Conservation (phyloP, 345 rosid species). For the Euphorbia lathyris region DNA sequence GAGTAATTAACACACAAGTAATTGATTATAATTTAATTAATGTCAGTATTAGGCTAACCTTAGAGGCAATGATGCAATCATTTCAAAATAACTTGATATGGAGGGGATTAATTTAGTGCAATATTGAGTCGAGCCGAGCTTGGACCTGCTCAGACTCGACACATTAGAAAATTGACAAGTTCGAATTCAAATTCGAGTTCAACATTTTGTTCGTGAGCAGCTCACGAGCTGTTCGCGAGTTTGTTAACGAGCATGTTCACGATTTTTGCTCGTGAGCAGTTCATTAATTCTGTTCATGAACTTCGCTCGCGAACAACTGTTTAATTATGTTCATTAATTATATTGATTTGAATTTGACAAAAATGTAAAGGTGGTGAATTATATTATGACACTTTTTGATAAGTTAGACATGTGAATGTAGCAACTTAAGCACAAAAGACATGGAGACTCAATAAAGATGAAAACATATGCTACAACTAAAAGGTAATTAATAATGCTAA, state of each 20-base stretch:
- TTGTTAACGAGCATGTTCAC: too few relatives aligned
- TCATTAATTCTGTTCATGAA: too few relatives aligned
- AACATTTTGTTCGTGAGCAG: too few relatives aligned
- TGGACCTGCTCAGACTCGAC: too few relatives aligned
- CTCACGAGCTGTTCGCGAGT: too few relatives aligned
- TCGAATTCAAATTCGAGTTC: too few relatives aligned
- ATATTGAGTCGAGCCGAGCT: too few relatives aligned
- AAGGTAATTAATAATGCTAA: neutral
- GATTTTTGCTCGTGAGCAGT: too few relatives aligned
- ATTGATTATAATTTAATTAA: neutral
- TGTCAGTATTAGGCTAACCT: neutral
- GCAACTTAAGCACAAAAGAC: neutral
- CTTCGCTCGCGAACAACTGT: too few relatives aligned
- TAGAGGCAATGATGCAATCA: neutral
- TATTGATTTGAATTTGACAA: slow-evolving; percentile 20
- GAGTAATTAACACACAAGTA: neutral
- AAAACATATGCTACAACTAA: neutral
- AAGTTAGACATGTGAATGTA: slow-evolving; percentile 9
- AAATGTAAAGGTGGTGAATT: neutral
- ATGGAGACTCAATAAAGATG: neutral
- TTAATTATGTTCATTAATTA: too few relatives aligned
- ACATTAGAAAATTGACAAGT: too few relatives aligned
- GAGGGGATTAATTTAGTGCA: neutral
- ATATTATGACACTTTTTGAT: slow-evolving; percentile 2
- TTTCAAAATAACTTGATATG: neutral